phyloP scores from a whole-genome alignment of 2,329 filamentous ascomycete species.

The Fusarium scirpi region DNA sequence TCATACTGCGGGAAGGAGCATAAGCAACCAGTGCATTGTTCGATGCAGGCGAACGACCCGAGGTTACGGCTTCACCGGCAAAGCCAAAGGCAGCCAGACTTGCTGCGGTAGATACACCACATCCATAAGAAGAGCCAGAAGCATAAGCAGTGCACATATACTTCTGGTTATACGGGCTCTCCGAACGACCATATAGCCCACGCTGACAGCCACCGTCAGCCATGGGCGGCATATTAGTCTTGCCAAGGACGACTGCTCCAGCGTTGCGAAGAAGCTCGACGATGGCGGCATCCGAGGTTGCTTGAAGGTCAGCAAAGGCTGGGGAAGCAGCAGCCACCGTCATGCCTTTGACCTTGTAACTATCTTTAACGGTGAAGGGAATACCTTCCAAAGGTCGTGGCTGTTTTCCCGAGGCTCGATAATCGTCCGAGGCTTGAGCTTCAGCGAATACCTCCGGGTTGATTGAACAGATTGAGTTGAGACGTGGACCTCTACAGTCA shows the following conservation, averaged over 20 bases:
- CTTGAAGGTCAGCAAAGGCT: conserved; percentile 62
- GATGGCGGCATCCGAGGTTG: conserved; percentile 65
- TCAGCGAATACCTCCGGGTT: conserved; percentile 45
- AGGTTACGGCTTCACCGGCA: conserved; percentile 67
- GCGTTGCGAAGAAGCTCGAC: conserved; percentile 58
- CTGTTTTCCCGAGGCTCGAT: conserved; percentile 37
- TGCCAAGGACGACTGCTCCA: conserved; percentile 55
- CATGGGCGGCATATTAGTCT: conserved; percentile 70
- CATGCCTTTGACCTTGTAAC: conserved; percentile 65
- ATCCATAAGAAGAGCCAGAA: conserved; percentile 69
- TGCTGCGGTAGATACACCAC: conserved; percentile 62
- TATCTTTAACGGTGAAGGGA: conserved; percentile 69
- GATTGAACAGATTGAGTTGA: conserved; percentile 48
- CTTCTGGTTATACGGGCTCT: conserved; percentile 66
- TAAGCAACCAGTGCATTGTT: conserved; percentile 69
- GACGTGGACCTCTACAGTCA: conserved; percentile 41
- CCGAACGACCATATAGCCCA: conserved; percentile 66
- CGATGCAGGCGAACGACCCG: conserved; percentile 66
- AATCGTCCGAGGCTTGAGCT: conserved; percentile 47
- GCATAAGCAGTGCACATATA: conserved; percentile 67
- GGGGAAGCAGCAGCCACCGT: conserved; percentile 66
- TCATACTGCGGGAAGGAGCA: conserved; percentile 64
- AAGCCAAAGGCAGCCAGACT: conserved; percentile 66
- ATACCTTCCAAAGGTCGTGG: conserved; percentile 62
- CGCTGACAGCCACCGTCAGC: conserved; percentile 69